Percentiles rank a stretch among this genome's conserved stretches.
phyloP scores from a whole-genome alignment of 1,284 basidiomycete genomes.

The Fomitopsis betulina region DNA sequence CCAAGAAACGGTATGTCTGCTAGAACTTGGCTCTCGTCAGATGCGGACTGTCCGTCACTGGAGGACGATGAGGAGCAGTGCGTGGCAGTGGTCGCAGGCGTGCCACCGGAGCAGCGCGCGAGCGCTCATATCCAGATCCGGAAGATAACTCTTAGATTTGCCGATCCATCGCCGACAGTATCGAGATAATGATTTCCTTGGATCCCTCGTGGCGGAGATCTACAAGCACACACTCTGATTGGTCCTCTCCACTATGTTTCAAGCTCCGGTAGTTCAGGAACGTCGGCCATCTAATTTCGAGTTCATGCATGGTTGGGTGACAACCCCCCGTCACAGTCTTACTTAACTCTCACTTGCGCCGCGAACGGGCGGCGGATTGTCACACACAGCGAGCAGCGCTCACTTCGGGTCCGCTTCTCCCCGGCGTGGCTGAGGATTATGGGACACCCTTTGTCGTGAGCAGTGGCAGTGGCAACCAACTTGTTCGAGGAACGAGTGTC shows the following conservation, averaged over 20 bases:
- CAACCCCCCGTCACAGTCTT: neutral
- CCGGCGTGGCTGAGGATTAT: neutral
- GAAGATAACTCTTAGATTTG: conserved; percentile 1
- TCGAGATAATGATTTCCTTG: conserved; percentile 3
- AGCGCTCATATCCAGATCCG: neutral
- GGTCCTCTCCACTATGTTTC: neutral
- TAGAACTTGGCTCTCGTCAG: neutral
- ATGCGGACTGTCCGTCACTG: neutral
- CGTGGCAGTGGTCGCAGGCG: neutral
- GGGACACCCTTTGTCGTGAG: neutral
- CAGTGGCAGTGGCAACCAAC: neutral
- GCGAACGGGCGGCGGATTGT: neutral
- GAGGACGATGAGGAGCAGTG: neutral
- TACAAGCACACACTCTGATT: neutral
- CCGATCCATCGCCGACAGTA: conserved; percentile 3
- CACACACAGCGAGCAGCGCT: neutral
- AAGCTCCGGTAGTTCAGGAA: neutral
- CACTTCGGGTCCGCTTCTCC: neutral
- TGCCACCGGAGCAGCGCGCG: neutral
- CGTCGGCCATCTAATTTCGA: neutral
- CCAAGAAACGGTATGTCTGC: no score
- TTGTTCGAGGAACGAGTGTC: neutral
- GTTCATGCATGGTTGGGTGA: neutral
- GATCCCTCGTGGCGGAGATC: conserved; percentile 3
- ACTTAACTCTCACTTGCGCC: no score